Evolutionary conservation across 768 basidiomycete genomes (phyloP).

Genomic region (Serendipita indica): DNA sequence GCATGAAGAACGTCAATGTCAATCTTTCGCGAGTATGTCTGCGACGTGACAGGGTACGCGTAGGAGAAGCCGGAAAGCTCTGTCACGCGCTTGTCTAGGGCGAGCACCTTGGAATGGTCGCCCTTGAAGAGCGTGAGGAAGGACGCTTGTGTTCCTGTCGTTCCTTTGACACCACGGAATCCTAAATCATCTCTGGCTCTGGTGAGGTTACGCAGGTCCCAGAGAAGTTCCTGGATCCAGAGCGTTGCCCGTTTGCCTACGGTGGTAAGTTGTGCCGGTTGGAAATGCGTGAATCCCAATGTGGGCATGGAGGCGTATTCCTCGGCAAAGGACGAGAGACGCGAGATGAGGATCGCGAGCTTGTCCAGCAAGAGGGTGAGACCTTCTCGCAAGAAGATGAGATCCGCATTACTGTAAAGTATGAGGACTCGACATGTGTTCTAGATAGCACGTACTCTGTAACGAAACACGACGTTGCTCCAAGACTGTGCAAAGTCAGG

Average conservation of each 20-base stretch:
- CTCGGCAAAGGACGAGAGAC: slow-evolving; percentile 69
- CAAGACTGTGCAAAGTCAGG: slow-evolving; percentile 37
- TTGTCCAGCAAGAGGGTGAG: slow-evolving; percentile 73
- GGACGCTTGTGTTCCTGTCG: slow-evolving; percentile 94
- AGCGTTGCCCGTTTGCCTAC: slow-evolving; percentile 93
- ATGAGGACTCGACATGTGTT: not conserved
- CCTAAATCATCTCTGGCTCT: slow-evolving; percentile 84
- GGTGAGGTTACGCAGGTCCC: slow-evolving; percentile 89
- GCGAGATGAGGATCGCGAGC: slow-evolving; percentile 78
- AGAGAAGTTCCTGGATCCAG: slow-evolving; percentile 96
- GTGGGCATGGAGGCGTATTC: slow-evolving; percentile 82
- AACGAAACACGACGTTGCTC: slow-evolving; percentile 97
- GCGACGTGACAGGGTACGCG: slow-evolving; percentile 94
- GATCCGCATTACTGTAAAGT: slow-evolving; percentile 73
- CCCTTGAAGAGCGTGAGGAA: slow-evolving; percentile 91
- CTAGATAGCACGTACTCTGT: slow-evolving; percentile 58
- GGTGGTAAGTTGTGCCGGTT: slow-evolving; percentile 95
- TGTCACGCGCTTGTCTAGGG: slow-evolving; percentile 78
- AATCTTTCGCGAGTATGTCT: slow-evolving; percentile 97
- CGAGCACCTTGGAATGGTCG: slow-evolving; percentile 87
- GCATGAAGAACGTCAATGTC: slow-evolving; percentile 86
- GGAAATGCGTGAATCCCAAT: slow-evolving; percentile 96
- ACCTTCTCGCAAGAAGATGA: slow-evolving; percentile 88
- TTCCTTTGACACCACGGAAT: slow-evolving; percentile 98
- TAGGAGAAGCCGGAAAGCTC: slow-evolving; percentile 84